Base-by-base conservation (phyloP, 352 stramenopile species). In the Thraustotheca clavata region DNA sequence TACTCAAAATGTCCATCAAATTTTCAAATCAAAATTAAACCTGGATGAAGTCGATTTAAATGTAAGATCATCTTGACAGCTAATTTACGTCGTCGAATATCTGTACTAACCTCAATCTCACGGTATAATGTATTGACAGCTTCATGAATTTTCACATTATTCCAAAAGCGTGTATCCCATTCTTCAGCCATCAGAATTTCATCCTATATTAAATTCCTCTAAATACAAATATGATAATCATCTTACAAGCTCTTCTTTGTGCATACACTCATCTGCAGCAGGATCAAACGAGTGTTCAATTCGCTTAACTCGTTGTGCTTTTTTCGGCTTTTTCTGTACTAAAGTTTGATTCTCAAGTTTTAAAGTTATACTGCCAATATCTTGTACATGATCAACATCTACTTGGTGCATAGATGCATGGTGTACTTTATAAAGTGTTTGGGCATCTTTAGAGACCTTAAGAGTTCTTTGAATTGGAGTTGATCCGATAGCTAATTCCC, bases 181-280 rank as follows among this genome's bases (percentile, higher is more conserved):
- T 92, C 80, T 52, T 90, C 76, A 24, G 87, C 81, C 75, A 90
- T 77, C 4, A 88, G 68, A 76, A 92, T 88, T 8, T 66, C 80
- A 40, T 82, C 73, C 83, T 92, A 59, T 0, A 26, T 24, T 8
- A 34, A 34, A 27, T 36, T 33, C 0, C 22, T n/a, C n/a, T n/a
- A n/a, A n/a, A n/a, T n/a, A 8, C 24, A 31, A 1, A 5, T 12
- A 46, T 26, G 47, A 3, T 22, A 31, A 35, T 20, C 50, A 8
- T 79, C 79, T 35, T 69, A 90, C 83, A 34, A 92, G 76, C 38
- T 72, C 74, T 3, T 71, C 73, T 60, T 87, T 71, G 0, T 82
- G 49, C 18, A 74, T 24, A 9, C 55, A 60, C 29, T 76, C 75
- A 69, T 74, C 84, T 20, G 73, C 71, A 87, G 76, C 33, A 72